Evolutionary conservation across 352 stramenopile species (phyloP).

Genomic region (Thraustochytrium sp.): DNA sequence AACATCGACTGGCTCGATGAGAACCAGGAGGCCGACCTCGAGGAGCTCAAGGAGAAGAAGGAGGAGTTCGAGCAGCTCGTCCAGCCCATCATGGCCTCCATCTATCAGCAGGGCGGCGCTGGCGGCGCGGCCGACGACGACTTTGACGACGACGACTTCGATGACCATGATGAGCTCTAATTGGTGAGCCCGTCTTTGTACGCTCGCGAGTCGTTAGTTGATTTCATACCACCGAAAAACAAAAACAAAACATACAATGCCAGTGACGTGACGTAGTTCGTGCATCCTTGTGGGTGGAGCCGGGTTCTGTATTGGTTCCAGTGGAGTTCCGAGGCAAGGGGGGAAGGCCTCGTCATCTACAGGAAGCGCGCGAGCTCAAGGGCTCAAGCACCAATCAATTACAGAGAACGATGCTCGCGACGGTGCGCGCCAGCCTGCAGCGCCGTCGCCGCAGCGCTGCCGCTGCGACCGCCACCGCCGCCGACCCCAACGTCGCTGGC

Average conservation of each 20-base stretch:
- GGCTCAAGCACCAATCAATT: not conserved
- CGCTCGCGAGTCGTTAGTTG: not conserved
- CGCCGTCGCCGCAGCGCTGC: too few species aligned
- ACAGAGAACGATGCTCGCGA: too few species aligned
- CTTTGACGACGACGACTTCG: constrained; percentile 50
- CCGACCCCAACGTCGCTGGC: too few species aligned
- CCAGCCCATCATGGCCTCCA: constrained; percentile 97
- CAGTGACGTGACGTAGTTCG: too few species aligned
- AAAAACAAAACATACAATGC: too few species aligned
- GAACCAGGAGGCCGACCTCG: constrained; percentile 94
- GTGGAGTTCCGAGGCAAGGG: not conserved
- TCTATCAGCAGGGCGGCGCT: constrained; percentile 79
- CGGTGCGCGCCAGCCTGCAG: too few species aligned
- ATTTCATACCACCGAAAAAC: too few species aligned
- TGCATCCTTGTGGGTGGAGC: too few species aligned
- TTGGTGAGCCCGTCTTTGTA: not conserved
- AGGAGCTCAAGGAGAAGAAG: constrained; percentile 93
- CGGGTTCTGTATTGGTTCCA: too few species aligned
- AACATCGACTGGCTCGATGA: constrained; percentile 98
- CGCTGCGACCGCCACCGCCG: too few species aligned
- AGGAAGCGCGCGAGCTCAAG: not conserved
- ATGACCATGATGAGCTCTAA: constrained; percentile 91
- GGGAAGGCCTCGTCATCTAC: not conserved
- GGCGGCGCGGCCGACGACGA: constrained; percentile 68
- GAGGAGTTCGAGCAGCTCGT: constrained; percentile 93